Conservation (phyloP, 1,284 basidiomycete species). For the Apiotrichum porosum region DNA sequence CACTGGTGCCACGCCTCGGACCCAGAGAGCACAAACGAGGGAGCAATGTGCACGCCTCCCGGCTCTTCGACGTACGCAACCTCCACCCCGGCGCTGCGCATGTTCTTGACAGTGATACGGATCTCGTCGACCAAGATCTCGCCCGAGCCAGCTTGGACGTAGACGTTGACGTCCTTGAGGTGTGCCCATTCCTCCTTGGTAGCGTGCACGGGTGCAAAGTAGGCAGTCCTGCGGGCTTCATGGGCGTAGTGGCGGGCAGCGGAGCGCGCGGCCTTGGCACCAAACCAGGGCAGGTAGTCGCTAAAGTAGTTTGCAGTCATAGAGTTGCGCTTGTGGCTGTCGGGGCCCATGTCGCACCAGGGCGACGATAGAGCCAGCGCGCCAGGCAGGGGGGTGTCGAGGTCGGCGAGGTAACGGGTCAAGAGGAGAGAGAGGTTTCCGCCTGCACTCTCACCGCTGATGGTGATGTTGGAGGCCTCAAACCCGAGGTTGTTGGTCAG, state of each 20-base stretch:
- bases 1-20: background rate
- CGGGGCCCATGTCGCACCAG: slow-evolving; percentile 8
- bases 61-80: slow-evolving; percentile 6
- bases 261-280: background rate
- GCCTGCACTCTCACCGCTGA: slow-evolving; percentile 18
- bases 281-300: slow-evolving; percentile 7
- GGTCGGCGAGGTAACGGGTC: slow-evolving; percentile 9
- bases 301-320: slow-evolving; percentile 6
- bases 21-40: background rate
- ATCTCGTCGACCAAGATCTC: slow-evolving; percentile 15
- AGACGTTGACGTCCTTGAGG: slow-evolving; percentile 6
- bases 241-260: slow-evolving; percentile 5
- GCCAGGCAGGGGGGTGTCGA: background rate
- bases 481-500: slow-evolving; percentile 10
- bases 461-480: slow-evolving; percentile 7
- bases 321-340: background rate
- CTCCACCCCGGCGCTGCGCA: slow-evolving; percentile 7
- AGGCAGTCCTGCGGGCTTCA: slow-evolving; percentile 1
- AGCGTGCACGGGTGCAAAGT: slow-evolving; percentile 6
- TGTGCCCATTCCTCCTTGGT: background rate
- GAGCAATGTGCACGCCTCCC: too few species aligned
- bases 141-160: slow-evolving; percentile 7
- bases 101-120: slow-evolving; percentile 4
- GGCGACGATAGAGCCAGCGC: slow-evolving; percentile 7
- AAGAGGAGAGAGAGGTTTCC: slow-evolving; percentile 13